Evolutionary conservation across 768 basidiomycete genomes (phyloP), one percentile per base, ranked within the genome.

Genomic region (Xerocomus spinulosus): DNA sequence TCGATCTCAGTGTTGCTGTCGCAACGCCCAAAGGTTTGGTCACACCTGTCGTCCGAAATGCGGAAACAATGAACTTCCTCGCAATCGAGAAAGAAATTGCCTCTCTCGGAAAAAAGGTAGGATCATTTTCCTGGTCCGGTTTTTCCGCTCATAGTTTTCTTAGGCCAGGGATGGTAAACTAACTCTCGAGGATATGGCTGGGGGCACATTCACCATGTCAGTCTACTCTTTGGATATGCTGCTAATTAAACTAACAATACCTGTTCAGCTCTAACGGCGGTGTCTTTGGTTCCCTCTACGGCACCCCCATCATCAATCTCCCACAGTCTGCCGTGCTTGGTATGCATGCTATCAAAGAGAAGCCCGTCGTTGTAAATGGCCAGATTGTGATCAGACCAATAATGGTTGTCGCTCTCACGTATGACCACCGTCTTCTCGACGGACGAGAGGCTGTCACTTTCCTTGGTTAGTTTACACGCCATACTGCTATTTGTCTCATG

Each of bases 241-340:
- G 12, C 10, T 9, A 13, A 48, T 29, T 3, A 1, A 28, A 44
- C 35, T 58, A 32, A 53, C 28, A 2, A 18, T 10, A 8, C 8
- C n/a, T 7, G 8, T 51, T 20, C 53, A 95, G 92, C 68, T 98
- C 96, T 33, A 99, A 99, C 63, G 96, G 95, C 37, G 95, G 95
- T 59, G 95, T 99, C 65, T 99, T 99, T 62, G 95, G 95, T 36
- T 95, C 92, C 41, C 73, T 99, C 41, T 96, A 86, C 61, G 95
- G 95, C 33, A 99, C 95, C n/a, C 95, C 95, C 30, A 99, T 99
- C 63, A 95, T 98, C 72, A 98, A 97, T 76, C 74, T 94, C 37
- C 95, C 94, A 4, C 95, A 97, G 67, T 72, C 92, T 20, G 95
- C 93, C 44, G 92, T 97, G 7, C 81, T 99, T 46, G 94, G 89